These are phyloP conservation scores for Lyophyllum shimeji DNA, from an alignment of 768 basidiomycete species.

Conservation along the genomic window DNA sequence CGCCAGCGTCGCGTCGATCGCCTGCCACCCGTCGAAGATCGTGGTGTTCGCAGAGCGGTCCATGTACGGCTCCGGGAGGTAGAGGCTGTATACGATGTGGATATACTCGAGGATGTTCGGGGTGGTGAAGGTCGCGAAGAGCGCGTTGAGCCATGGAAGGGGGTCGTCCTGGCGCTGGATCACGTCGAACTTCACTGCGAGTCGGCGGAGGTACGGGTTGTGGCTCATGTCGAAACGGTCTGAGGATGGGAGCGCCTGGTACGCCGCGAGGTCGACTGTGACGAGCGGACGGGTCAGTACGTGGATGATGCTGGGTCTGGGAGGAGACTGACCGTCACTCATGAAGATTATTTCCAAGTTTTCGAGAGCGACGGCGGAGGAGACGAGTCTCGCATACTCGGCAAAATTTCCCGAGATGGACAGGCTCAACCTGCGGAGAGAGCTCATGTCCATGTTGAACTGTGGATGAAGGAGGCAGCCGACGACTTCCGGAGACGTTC, in stretches of 20 bases:
- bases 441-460: constrained; percentile 16
- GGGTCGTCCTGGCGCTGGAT: constrained; percentile 28
- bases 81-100: constrained; percentile 24
- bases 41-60: constrained; percentile 24
- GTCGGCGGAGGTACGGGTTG: constrained; percentile 19
- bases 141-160: constrained; percentile 24
- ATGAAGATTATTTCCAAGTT: constrained; percentile 24
- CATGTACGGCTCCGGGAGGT: constrained; percentile 31
- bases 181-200: constrained; percentile 26
- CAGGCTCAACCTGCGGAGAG: constrained; percentile 22
- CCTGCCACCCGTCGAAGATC: constrained; percentile 25
- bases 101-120: constrained; percentile 18
- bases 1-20: constrained; percentile 24
- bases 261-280: constrained; percentile 19
- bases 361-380: constrained; percentile 19
- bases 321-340: constrained; percentile 21
- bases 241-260: constrained; percentile 16
- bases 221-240: constrained; percentile 24
- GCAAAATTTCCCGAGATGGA: constrained; percentile 26
- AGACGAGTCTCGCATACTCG: constrained; percentile 24
- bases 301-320: not conserved
- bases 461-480: constrained; percentile 22
- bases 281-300: not conserved
- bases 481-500: constrained; percentile 24
- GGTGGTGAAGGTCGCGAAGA: constrained; percentile 21